Base-by-base conservation (phyloP, 495 filamentous ascomycete genomes). In the Hypoxylon intermedium region DNA sequence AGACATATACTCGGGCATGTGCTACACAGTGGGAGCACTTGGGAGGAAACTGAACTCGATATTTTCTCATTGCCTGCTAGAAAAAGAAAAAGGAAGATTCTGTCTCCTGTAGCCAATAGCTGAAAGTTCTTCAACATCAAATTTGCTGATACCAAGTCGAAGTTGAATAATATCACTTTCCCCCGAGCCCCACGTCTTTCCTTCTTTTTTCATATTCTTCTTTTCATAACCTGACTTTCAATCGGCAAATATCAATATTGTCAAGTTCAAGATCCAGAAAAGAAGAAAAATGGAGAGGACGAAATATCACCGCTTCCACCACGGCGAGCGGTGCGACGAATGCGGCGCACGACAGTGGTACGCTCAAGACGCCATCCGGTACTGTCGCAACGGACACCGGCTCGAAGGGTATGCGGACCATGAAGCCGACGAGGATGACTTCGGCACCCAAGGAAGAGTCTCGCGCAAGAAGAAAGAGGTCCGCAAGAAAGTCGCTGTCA, bases 391-490 rank as follows among this genome's bases (percentile, higher is more conserved):
- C 33, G 82, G 81, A 6, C 82, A 84, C 65, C 76, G 77, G 41
- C 74, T 81, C 19, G 78, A 82, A 58, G 81, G 68, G 3, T 71
- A 69, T 38, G 68, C 66, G 11, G 57, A 52, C 18, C 68, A 88
- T 72, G 59, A 76, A 24, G 85, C 85, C 58, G 90, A 93, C 65
- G 85, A 88, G 47, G 92, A 93, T 59, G 85, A 87, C 63, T 92
- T 88, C 60, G 87, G 85, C 40, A 82, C 78, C 11, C 76, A 80
- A 46, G 90, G 90, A 44, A 82, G 65, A 9, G 72, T 75, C 37
- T 51, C 69, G n/a, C 67, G 71, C 23, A 67, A 61, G 37, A 65
- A 76, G 50, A 71, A 80, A 56, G 85, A 80, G 53, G 74, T 76
- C 44, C 77, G 83, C 28, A 72, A 79, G 65, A 85, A 81, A 54